Base-by-base conservation (phyloP, 2,329 filamentous ascomycete genomes). In the Triangularia verruculosa region DNA sequence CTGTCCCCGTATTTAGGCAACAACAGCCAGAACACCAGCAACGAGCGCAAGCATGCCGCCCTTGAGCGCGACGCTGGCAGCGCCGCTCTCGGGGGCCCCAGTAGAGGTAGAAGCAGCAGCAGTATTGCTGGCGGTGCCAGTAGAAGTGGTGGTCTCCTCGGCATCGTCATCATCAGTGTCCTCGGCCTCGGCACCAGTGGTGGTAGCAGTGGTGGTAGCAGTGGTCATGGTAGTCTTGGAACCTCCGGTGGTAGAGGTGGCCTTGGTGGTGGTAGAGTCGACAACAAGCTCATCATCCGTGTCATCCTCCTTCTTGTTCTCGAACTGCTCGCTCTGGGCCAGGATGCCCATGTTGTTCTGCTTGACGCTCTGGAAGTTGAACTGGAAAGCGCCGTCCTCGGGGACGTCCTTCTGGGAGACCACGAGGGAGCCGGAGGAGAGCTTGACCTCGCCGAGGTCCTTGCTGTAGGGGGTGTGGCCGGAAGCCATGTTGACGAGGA, bases 251-350 rank as follows among this genome's bases (percentile, higher is more conserved):
- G 59, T 25, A n/a, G 51, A 25, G 32, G 61, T 58, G 3, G 20
- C n/a, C 7, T 54, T 17, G 32, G 12, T 58, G 15, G 58, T 22
- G 17, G 47, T 53, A n/a, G 11, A 24, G 60, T 17, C 54, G 28
- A 9, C n/a, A 32, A 25, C 25, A 2, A 57, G 25, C 22, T 11
- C 25, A 20, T 30, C 11, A 11, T 53, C 30, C n/a, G 52, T 30
- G 15, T 57, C 54, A 39, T 62, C 28, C n/a, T 43, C 62, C 9
- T 60, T 25, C 62, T 67, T 64, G 57, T 68, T 59, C 64, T 67
- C 55, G 60, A 71, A 71, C 67, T 70, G 69, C 64, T 66, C 61
- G 22, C 66, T 67, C 67, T 71, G 70, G 59, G 70, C 69, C 12
- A 71, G 66, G 62, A 71, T 71, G 59, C 70, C 70, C 17, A 65